These are phyloP conservation scores for Barnettozyma vustinii DNA, from an alignment of 805 yeast species.

Conservation along the genomic window DNA sequence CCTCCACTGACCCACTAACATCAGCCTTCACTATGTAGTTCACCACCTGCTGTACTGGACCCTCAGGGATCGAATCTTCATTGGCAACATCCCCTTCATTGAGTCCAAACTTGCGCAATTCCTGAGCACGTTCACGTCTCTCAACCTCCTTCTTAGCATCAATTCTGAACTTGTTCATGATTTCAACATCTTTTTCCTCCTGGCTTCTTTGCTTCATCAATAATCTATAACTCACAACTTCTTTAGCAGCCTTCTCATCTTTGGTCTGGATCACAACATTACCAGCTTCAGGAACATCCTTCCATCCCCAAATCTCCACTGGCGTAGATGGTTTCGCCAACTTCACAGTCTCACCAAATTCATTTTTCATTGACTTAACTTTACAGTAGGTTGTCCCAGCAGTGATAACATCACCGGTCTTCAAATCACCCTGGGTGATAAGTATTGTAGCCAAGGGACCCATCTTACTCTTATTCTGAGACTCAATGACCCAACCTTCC, in stretches of 20 bases:
- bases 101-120: slow-evolving; percentile 58
- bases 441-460: slow-evolving; percentile 86
- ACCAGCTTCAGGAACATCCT: slow-evolving; percentile 86
- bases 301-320: slow-evolving; percentile 92
- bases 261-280: slow-evolving; percentile 75
- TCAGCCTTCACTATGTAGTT: slow-evolving; percentile 82
- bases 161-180: slow-evolving; percentile 61
- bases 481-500: slow-evolving; percentile 90
- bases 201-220: slow-evolving; percentile 53
- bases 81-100: slow-evolving; percentile 30
- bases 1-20: slow-evolving; percentile 93
- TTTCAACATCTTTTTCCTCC: slow-evolving; percentile 61
- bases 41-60: slow-evolving; percentile 28
- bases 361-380: slow-evolving; percentile 74
- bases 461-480: slow-evolving; percentile 72
- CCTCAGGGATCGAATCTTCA: slow-evolving; percentile 18
- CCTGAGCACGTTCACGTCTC: slow-evolving; percentile 48
- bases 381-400: slow-evolving; percentile 87
- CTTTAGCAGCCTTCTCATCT: slow-evolving; percentile 68
- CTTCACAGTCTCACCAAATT: slow-evolving; percentile 55
- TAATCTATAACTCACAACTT: slow-evolving; percentile 60
- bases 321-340: slow-evolving; percentile 84
- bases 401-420: slow-evolving; percentile 66
- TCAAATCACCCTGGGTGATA: slow-evolving; percentile 72
- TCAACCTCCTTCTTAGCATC: slow-evolving; percentile 48